Percentiles rank a stretch among this genome's conserved stretches.
Conservation (phyloP, 163 green algal species). For the Prototheca stagnorum region DNA sequence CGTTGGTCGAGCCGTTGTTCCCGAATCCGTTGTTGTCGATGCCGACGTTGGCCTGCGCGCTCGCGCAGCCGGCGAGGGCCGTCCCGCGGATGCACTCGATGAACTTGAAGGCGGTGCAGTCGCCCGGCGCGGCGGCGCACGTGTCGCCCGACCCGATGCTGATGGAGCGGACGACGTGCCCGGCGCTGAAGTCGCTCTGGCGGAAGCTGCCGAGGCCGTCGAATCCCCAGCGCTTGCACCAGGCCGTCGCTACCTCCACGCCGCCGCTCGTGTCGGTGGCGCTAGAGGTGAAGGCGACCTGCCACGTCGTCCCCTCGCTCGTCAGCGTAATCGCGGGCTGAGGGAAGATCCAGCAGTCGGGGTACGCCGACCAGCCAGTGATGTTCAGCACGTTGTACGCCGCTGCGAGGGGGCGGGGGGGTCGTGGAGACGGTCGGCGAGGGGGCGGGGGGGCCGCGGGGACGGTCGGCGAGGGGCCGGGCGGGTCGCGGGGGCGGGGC, state of each 20-base stretch:
- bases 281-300: not conserved
- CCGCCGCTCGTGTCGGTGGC: not conserved
- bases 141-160: slow-evolving; percentile 1
- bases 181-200: not conserved
- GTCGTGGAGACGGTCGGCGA: not conserved
- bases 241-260: slow-evolving; percentile 1
- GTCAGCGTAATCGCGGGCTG: slow-evolving; percentile 1
- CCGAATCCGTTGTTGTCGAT: not conserved
- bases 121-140: not conserved
- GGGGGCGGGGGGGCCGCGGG: too few relatives aligned
- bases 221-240: slow-evolving; percentile 1
- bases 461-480: too few relatives aligned
- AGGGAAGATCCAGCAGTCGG: slow-evolving; percentile 6
- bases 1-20: not conserved
- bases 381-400: slow-evolving; percentile 4
- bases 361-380: slow-evolving; percentile 6
- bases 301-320: not conserved
- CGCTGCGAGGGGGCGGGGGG: not conserved
- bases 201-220: not conserved
- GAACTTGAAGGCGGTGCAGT: slow-evolving; percentile 5
- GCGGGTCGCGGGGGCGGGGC: too few relatives aligned
- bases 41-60: not conserved
- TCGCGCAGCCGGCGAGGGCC: not conserved
- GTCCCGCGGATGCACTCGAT: slow-evolving; percentile 2
- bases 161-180: not conserved